Percentiles rank a stretch among this genome's conserved stretches.
Conservation (phyloP, 495 filamentous ascomycete species). For the Gamarada debralockiae region DNA sequence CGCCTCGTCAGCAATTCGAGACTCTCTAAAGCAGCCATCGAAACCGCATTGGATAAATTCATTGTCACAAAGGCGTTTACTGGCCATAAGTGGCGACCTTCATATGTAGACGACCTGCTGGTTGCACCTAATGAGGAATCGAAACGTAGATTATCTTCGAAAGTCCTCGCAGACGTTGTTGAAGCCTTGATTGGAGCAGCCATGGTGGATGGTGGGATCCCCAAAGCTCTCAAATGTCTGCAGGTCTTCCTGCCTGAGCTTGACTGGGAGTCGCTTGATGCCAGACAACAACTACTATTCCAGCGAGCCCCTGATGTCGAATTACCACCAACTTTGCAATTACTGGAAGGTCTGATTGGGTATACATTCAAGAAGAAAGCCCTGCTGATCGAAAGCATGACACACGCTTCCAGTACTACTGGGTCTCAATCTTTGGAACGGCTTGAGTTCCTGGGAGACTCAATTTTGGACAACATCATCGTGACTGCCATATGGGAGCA, state of each 20-base stretch:
- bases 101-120: constrained; percentile 53
- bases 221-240: constrained; percentile 62
- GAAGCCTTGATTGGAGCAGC: constrained; percentile 82
- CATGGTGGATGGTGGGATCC: constrained; percentile 64
- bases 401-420: constrained; percentile 67
- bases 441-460: constrained; percentile 88
- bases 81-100: constrained; percentile 65
- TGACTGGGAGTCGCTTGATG: constrained; percentile 43
- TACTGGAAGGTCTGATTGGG: constrained; percentile 56
- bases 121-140: background rate
- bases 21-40: constrained; percentile 59
- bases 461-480: constrained; percentile 78
- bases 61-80: constrained; percentile 69
- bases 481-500: constrained; percentile 47
- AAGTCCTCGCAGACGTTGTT: constrained; percentile 85
- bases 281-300: constrained; percentile 24
- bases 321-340: constrained; percentile 19
- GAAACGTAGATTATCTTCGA: constrained; percentile 57
- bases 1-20: constrained; percentile 68
- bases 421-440: constrained; percentile 69
- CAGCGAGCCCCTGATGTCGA: constrained; percentile 14
- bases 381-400: constrained; percentile 80
- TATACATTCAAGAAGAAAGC: constrained; percentile 68
- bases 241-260: constrained; percentile 61
- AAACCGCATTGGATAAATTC: constrained; percentile 63